Conservation (phyloP, 192 early-diverging fungal genomes). For the Haplosporangium gracile region DNA sequence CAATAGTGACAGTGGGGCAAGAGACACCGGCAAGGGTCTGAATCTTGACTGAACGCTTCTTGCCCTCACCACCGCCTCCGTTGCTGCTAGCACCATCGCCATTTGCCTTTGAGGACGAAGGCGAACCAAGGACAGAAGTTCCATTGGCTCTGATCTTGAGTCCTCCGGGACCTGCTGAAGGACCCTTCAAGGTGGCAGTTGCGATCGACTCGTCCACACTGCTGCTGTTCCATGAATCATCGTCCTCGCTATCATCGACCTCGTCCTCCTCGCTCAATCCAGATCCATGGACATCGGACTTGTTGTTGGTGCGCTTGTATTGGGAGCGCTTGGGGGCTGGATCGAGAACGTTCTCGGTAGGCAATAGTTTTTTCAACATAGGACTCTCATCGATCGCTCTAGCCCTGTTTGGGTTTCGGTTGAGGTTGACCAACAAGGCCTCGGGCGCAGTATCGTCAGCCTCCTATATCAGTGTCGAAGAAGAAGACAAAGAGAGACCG, state of each 20-base stretch:
- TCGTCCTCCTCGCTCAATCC: constrained; percentile 48
- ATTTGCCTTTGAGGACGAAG: constrained; percentile 9
- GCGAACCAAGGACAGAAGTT: background rate
- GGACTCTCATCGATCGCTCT: constrained; percentile 44
- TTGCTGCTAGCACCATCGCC: constrained; percentile 29
- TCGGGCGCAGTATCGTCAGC: constrained; percentile 79
- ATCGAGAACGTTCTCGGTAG: constrained; percentile 80
- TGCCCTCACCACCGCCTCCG: constrained; percentile 21
- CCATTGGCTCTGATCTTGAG: constrained; percentile 12
- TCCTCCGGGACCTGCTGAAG: background rate
- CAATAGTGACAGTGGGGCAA: constrained; percentile 71
- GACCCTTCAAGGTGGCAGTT: background rate
- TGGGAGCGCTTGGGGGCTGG: constrained; percentile 37
- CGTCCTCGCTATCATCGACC: constrained; percentile 42
- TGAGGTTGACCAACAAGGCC: constrained; percentile 77
- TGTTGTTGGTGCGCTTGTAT: constrained; percentile 21
- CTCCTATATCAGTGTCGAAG: constrained; percentile 59
- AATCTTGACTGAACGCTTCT: constrained; percentile 52
- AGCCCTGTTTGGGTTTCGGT: constrained; percentile 66
- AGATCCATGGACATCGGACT: constrained; percentile 22
- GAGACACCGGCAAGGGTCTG: constrained; percentile 65
- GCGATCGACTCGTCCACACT: constrained; percentile 30
- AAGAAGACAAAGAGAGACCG: background rate
- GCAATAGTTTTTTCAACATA: constrained; percentile 63
- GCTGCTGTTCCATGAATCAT: constrained; percentile 52